Evolutionary conservation across 1,284 basidiomycete species (phyloP), one percentile per base, ranked within the genome.

Genomic region (Malassezia arunalokei): DNA sequence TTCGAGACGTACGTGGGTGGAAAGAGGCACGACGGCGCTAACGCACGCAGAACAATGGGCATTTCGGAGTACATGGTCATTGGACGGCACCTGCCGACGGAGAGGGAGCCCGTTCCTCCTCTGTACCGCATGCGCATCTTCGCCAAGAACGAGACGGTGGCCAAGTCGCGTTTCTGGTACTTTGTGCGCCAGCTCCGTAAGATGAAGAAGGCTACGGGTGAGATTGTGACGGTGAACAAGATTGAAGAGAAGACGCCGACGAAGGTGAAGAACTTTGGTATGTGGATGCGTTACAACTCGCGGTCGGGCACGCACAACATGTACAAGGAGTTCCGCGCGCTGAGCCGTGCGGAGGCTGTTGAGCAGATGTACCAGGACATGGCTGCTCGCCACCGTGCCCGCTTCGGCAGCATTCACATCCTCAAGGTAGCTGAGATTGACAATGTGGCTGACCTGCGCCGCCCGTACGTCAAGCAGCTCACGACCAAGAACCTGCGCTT

Each of bases 121-220:
- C 86, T 89, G 76, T 96, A 87, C 82, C 87, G 94, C 73, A 98
- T 98, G 92, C 85, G 92, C 76, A 95, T 98, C 76, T 98, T 98
- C 75, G 92, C 94, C 63, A 87, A 87, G 68, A 98, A 98, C 77
- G 89, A 94, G 67, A 78, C 95, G 65, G 88, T 98, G 70, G 94
- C 94, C 73, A 96, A 98, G 81, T 94, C 87, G 57, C 85, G 92
- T 61, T 98, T 94, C 86, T 98, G 94, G 92, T 98, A 96, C 81
- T 98, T 94, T 83, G 81, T 98, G 64, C 89, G 92, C 47, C 66
- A 68, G 60, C 64, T 73, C 51, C 59, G 95, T 78, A 98, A 98
- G 82, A 91, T 92, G 79, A 98, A 98, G 83, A 95, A 94, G 79
- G 90, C 91, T 77, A 88, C 82, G 76, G 94, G 92, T 76, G 92